A percentile compares a stretch with the other conserved stretches of the same genome.
These are phyloP conservation scores for Xylaria sp. DNA, from an alignment of 2,329 filamentous ascomycete genomes.

Conservation along the genomic window DNA sequence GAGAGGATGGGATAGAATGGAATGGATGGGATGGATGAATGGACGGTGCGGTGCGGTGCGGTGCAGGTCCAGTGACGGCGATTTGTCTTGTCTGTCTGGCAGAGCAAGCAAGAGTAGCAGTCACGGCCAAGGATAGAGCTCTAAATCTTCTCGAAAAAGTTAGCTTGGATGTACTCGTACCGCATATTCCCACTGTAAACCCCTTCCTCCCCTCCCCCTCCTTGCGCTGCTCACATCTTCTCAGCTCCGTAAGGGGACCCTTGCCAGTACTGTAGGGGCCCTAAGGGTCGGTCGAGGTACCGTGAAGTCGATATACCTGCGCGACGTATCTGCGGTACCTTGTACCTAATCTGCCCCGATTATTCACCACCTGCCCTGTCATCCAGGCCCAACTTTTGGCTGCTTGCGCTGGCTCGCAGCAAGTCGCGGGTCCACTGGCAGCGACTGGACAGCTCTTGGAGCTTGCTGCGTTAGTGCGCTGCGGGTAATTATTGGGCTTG, in stretches of 20 bases:
- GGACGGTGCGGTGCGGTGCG: conserved; percentile 4
- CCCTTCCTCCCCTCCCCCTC: neutral
- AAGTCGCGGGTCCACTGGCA: neutral
- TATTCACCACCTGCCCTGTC: neutral
- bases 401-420: neutral
- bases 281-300: neutral
- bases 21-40: conserved; percentile 13
- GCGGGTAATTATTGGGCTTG: conserved; percentile 23
- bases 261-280: neutral
- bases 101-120: conserved; percentile 6
- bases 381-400: conserved; percentile 20
- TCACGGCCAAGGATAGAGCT: conserved; percentile 11
- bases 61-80: neutral
- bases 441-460: neutral
- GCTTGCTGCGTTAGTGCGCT: conserved; percentile 13
- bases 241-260: neutral
- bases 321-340: neutral
- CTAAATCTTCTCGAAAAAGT: neutral
- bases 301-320: neutral
- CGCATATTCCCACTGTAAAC: neutral
- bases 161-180: neutral
- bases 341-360: neutral
- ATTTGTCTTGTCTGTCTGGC: conserved; percentile 6
- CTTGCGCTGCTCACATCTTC: neutral
- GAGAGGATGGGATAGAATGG: conserved; percentile 5